phyloP scores from a whole-genome alignment of 495 filamentous ascomycete genomes.

The Geoglossum glabrum region DNA sequence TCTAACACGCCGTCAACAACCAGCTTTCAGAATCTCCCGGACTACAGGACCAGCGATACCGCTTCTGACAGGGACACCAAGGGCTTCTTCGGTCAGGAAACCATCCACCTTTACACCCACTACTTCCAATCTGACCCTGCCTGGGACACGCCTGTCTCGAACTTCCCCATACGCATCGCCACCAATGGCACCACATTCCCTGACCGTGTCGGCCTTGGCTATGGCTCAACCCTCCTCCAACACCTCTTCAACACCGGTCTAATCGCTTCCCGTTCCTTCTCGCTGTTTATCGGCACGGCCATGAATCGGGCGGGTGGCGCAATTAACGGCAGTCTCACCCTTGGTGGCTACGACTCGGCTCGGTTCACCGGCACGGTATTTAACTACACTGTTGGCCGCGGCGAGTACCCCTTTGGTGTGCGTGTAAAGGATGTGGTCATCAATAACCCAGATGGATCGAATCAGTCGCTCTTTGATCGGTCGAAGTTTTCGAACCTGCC shows the following conservation, averaged over 20 bases:
- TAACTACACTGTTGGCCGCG: conserved; percentile 11
- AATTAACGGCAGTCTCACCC: conserved; percentile 13
- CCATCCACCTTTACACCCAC: conserved; percentile 16
- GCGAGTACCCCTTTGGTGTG: conserved; percentile 10
- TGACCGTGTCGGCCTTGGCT: conserved; percentile 15
- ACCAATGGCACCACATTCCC: conserved; percentile 7
- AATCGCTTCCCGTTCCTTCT: conserved; percentile 15
- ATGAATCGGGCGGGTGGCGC: conserved; percentile 12
- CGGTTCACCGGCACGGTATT: conserved; percentile 11
- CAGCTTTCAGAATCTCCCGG: background rate
- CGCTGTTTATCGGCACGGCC: conserved; percentile 15
- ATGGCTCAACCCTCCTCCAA: conserved; percentile 12
- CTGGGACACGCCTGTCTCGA: conserved; percentile 9
- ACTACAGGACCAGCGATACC: conserved; percentile 9
- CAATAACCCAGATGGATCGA: conserved; percentile 6
- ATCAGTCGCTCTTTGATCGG: conserved; percentile 12
- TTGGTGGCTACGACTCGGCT: conserved; percentile 17
- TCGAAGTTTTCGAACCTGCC: conserved; percentile 10
- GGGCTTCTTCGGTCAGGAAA: conserved; percentile 10
- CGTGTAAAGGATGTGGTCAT: conserved; percentile 15
- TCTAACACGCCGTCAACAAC: background rate
- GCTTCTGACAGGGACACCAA: background rate
- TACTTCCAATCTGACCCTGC: conserved; percentile 16
- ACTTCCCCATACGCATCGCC: conserved; percentile 13
- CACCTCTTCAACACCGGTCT: conserved; percentile 8